Evolutionary conservation across 106 monocot genomes (phyloP), one percentile per base, ranked within the genome.

Genomic region (Chionographis japonica): DNA sequence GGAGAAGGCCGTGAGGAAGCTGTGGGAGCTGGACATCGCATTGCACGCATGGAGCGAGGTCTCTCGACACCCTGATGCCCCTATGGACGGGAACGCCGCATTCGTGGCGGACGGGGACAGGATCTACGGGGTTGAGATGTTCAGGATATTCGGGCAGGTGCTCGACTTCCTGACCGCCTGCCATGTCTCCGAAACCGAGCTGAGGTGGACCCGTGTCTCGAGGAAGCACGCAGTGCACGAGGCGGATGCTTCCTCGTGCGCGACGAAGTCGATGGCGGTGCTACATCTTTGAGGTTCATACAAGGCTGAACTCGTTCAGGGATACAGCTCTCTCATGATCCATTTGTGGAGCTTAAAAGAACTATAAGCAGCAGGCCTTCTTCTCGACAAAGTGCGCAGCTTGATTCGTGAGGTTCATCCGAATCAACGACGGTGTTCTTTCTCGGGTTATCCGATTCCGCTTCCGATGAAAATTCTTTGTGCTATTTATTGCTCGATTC

Each of bases 51-150:
- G 91, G 95, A 66, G 13, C 3, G 86, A 86, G 70, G 86, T 82
- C 4, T 79, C 88, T 12, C 77, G 77, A 56, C 95, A 95, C 70
- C 95, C 95, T 20, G 95, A 95, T 80, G 95, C 95, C 9, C 95
- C 95, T 8, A 88, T 91, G 95, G 95, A 95, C 37, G 61, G 72
- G 61, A 75, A 79, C 59, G 88, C 88, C 2, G 71, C 66, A 1
- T 88, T 84, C 70, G 79, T 78, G 4, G 81, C 75, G 4, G 84
- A 78, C n/a, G 38, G 52, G 20, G 69, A 77, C 61, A 77, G n/a
- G 61, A 86, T 95, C 12, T 95, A 86, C 54, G 88, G 86, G 4
- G 38, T 91, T 10, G 95, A 95, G 60, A 91, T 86, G 88, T 95
- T 95, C 63, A 84, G 72, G 43, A 80, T 95, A 49, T 91, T 95